Conservation (phyloP, 139 green algal genomes). For the Marvania coccoides region DNA sequence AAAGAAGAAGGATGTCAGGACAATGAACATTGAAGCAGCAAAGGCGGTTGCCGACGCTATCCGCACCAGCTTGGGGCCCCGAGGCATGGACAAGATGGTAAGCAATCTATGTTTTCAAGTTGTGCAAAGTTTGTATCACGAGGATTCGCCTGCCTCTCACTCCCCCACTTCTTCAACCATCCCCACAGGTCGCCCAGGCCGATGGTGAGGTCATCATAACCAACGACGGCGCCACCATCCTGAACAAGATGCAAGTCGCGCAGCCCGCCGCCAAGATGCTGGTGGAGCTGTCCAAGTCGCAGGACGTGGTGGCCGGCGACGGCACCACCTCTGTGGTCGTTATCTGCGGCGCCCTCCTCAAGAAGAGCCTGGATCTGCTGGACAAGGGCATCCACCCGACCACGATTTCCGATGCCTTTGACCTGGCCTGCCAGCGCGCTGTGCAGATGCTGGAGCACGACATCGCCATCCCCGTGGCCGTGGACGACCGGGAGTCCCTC, state of each 20-base stretch:
- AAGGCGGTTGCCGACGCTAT: conserved; percentile 97
- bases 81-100: conserved; percentile 99
- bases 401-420: conserved; percentile 90
- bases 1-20: conserved; percentile 88
- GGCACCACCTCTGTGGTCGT: conserved; percentile 93
- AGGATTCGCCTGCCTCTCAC: not conserved
- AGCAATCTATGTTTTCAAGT: not conserved
- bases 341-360: conserved; percentile 87
- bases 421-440: conserved; percentile 70
- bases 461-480: conserved; percentile 79
- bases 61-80: conserved; percentile 84
- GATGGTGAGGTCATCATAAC: conserved; percentile 98
- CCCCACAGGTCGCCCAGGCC: conserved; percentile 63
- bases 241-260: conserved; percentile 95
- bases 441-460: conserved; percentile 26
- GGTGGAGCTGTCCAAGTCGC: conserved; percentile 93
- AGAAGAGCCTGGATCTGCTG: conserved; percentile 81
- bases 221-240: conserved; percentile 98
- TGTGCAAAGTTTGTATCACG: too few relatives aligned
- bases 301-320: conserved; percentile 97
- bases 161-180: not conserved
- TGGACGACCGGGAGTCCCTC: conserved; percentile 83
- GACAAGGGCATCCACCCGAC: conserved; percentile 88
- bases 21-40: conserved; percentile 93
- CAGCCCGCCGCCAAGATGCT: conserved; percentile 99